Evolutionary conservation across 495 filamentous ascomycete species (phyloP), one percentile per base, ranked within the genome.

Genomic region (Xylaria acuta): DNA sequence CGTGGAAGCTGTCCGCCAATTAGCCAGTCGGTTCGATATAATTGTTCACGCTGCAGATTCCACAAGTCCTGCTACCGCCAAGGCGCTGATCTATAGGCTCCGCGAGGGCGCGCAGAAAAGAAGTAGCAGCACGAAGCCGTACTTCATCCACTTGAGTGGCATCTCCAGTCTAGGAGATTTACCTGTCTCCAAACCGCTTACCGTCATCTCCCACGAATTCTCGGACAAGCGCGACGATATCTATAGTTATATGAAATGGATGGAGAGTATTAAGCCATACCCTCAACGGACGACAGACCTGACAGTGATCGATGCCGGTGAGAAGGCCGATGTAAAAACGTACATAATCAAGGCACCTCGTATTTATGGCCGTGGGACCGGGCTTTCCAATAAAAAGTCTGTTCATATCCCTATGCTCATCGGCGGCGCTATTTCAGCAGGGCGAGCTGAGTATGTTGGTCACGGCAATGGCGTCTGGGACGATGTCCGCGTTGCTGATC

Each of bases 271-370:
- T 7, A 73, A 80, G 30, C 65, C 47, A 5, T 84, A 84, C 64
- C 27, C 67, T 0, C 83, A 84, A 60, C 82, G 83, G 14, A 81
- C 77, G 11, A 79, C 80, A n/a, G 82, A 83, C 36, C 36, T 85
- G 36, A 75, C 75, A 0, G 82, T 84, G 16, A 68, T 83, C 22
- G 73, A 81, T 27, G 74, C 75, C 0, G 82, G 81, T 12, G 34
- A 75, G 34, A 49, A 75, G 40, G 49, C 67, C 11, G 73, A 74
- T 47, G 80, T 86, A 3, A 79, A 76, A 32, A 83, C 84, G 9
- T 76, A 77, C 63, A 77, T 85, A 32, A 78, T 86, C 53, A 82
- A 82, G 74, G 72, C 77, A 0, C 83, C 84, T 5, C 77, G 79
- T 12, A 84, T 85, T 51, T 86, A 80, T 71, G 83, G 83, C 14